Conservation (phyloP, 2,329 filamentous ascomycete genomes). For the Dendryphion nanum region DNA sequence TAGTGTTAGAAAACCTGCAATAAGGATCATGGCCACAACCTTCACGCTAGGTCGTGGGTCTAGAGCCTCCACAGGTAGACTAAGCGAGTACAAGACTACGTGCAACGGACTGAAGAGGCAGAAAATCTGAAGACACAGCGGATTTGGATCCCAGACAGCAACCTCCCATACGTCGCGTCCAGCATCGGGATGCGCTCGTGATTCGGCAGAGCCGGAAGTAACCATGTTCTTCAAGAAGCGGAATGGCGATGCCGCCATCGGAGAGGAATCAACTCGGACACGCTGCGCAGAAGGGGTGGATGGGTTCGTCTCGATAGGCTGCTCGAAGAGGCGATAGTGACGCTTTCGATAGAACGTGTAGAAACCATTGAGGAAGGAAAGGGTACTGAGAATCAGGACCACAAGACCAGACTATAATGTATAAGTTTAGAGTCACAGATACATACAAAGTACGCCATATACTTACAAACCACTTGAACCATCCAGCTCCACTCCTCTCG, state of each 20-base stretch:
- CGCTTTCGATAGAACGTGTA: conserved; percentile 80
- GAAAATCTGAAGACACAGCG: conserved; percentile 77
- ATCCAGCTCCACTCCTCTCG: conserved; percentile 57
- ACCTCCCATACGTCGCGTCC: conserved; percentile 92
- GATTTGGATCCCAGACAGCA: conserved; percentile 88
- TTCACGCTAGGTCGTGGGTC: conserved; percentile 84
- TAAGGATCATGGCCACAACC: conserved; percentile 75
- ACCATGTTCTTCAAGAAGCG: conserved; percentile 69
- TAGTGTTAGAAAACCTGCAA: conserved; percentile 71
- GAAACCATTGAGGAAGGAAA: conserved; percentile 73
- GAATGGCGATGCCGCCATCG: conserved; percentile 73
- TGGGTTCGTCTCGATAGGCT: conserved; percentile 71
- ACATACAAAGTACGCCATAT: background rate
- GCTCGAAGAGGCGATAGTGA: conserved; percentile 89
- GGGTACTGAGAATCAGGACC: conserved; percentile 65
- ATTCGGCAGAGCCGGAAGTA: conserved; percentile 66
- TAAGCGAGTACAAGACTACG: conserved; percentile 84
- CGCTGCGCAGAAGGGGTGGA: conserved; percentile 83
- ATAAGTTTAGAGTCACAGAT: background rate
- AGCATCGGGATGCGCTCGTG: conserved; percentile 79
- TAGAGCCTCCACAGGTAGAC: conserved; percentile 72
- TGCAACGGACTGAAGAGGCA: conserved; percentile 93
- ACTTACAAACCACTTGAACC: conserved; percentile 65
- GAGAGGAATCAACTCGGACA: conserved; percentile 84
- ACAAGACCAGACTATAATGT: conserved; percentile 52